phyloP scores from a whole-genome alignment of 306 rosid species.

The Ormosia emarginata region DNA sequence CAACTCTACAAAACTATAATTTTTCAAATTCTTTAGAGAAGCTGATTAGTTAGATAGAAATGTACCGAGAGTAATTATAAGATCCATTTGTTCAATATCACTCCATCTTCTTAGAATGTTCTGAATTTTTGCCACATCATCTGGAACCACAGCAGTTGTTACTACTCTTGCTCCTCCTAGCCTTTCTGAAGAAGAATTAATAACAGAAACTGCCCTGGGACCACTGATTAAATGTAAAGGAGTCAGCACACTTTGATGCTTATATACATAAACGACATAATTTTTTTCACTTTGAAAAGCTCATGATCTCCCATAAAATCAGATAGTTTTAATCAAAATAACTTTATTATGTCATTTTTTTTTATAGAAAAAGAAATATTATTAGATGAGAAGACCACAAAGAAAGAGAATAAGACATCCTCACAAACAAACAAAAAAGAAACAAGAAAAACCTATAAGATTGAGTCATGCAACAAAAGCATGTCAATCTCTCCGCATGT shows the following conservation, averaged over 20 bases:
- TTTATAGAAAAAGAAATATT: too few relatives aligned
- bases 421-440: too few relatives aligned
- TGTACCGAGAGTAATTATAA: constrained; percentile 82
- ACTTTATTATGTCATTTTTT: neutral
- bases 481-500: too few relatives aligned
- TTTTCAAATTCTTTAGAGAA: neutral
- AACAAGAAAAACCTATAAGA: too few relatives aligned
- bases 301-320: neutral
- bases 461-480: too few relatives aligned
- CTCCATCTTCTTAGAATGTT: constrained; percentile 71
- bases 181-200: constrained; percentile 72
- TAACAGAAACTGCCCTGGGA: constrained; percentile 88
- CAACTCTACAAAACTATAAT: neutral
- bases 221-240: constrained; percentile 50
- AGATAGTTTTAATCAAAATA: constrained; percentile 5
- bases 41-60: constrained; percentile 11
- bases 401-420: too few relatives aligned
- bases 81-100: constrained; percentile 74
- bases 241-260: constrained; percentile 14
- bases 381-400: too few relatives aligned
- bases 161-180: constrained; percentile 85
- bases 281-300: neutral
- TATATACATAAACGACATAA: neutral
- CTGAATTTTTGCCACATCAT: constrained; percentile 70
- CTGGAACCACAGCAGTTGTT: constrained; percentile 70